Evolutionary conservation across 768 basidiomycete species (phyloP).

Genomic region (Hypholoma fasciculare): DNA sequence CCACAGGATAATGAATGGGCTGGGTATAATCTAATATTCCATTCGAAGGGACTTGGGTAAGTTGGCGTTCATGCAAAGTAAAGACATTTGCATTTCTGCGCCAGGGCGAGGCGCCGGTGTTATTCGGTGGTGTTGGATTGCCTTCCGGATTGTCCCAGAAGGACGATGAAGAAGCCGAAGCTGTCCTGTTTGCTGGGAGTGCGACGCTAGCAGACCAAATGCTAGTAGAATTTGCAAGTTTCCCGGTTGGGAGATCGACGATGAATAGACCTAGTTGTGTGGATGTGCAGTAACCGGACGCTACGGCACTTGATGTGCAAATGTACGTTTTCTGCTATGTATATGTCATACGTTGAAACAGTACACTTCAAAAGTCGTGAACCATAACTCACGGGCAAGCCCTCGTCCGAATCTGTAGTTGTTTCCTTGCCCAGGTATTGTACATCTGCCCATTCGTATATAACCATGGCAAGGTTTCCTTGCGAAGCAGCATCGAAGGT

Average conservation of each 20-base stretch:
- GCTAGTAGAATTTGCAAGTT: conserved; percentile 66
- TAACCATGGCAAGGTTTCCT: conserved; percentile 90
- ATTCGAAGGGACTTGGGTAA: conserved; percentile 44
- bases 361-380: conserved; percentile 1
- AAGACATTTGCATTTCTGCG: conserved; percentile 19
- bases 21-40: conserved; percentile 56
- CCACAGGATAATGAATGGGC: conserved; percentile 82
- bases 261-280: conserved; percentile 90
- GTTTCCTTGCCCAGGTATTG: conserved; percentile 74
- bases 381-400: conserved; percentile 59
- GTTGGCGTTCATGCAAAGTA: conserved; percentile 22
- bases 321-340: conserved; percentile 86
- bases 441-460: conserved; percentile 95
- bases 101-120: conserved; percentile 52
- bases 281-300: conserved; percentile 65
- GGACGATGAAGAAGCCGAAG: conserved; percentile 17
- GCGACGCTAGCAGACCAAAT: conserved; percentile 87
- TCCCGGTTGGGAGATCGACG: conserved; percentile 65
- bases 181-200: conserved; percentile 45
- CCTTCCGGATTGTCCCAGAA: conserved; percentile 65
- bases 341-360: conserved; percentile 16
- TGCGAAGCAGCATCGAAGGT: conserved; percentile 76
- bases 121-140: conserved; percentile 53
- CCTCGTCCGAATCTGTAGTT: conserved; percentile 41
- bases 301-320: conserved; percentile 83